phyloP scores from a whole-genome alignment of 1,284 basidiomycete species.

The Thelephora terrestris region DNA sequence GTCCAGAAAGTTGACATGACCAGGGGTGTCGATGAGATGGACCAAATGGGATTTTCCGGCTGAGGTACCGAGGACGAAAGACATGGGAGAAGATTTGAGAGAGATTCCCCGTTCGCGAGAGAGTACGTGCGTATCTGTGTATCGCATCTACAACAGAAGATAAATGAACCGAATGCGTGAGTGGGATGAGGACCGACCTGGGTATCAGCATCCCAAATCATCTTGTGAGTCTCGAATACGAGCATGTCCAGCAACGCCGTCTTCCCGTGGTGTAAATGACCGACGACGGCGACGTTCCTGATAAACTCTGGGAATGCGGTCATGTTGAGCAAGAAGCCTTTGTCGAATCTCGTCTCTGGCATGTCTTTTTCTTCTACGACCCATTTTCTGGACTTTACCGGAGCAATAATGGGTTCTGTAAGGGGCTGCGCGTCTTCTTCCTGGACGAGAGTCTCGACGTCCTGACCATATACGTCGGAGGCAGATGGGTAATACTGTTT shows the following conservation, averaged over 20 bases:
- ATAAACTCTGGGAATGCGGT: slow-evolving; percentile 92
- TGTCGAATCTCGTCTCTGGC: slow-evolving; percentile 89
- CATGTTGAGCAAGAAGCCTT: slow-evolving; percentile 92
- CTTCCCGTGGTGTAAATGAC: slow-evolving; percentile 97
- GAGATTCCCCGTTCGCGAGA: slow-evolving; percentile 88
- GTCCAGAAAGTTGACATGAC: slow-evolving; percentile 96
- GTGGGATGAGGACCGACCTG: slow-evolving; percentile 42
- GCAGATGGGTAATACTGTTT: slow-evolving; percentile 98
- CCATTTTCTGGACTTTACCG: slow-evolving; percentile 90
- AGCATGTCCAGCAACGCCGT: slow-evolving; percentile 96
- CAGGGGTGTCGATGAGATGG: slow-evolving; percentile 95
- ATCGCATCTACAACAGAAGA: slow-evolving; percentile 52
- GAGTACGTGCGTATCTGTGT: slow-evolving; percentile 92
- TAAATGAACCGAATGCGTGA: slow-evolving; percentile 4
- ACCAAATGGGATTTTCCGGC: slow-evolving; percentile 88
- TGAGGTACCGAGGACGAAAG: slow-evolving; percentile 81
- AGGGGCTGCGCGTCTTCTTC: slow-evolving; percentile 97
- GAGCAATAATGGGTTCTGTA: slow-evolving; percentile 91
- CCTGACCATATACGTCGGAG: slow-evolving; percentile 84
- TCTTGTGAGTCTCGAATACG: slow-evolving; percentile 92
- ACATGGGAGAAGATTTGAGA: slow-evolving; percentile 96
- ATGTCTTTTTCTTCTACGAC: slow-evolving; percentile 87
- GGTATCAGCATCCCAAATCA: slow-evolving; percentile 86
- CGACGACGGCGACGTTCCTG: slow-evolving; percentile 89
- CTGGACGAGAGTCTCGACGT: slow-evolving; percentile 94